phyloP scores from a whole-genome alignment of 2,329 filamentous ascomycete species.

The Lojkania enalia region DNA sequence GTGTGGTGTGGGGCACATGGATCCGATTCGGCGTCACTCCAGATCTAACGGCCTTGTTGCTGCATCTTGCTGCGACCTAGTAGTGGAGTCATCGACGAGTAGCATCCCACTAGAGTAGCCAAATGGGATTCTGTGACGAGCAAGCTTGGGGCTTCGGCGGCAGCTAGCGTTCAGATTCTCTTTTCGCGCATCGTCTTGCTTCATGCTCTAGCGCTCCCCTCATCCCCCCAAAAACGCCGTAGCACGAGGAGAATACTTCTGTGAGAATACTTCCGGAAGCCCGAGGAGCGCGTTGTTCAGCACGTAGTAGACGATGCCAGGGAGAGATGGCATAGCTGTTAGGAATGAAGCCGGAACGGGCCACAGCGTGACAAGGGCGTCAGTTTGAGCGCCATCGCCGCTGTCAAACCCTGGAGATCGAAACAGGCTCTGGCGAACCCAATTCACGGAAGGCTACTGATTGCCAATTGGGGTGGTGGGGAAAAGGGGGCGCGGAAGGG shows the following conservation, averaged over 20 bases:
- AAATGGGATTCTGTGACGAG: constrained; percentile 5
- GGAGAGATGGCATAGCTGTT: too few species aligned
- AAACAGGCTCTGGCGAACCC: constrained; percentile 5
- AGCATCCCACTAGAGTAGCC: constrained; percentile 11
- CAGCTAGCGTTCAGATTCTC: background rate
- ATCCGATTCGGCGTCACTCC: constrained; percentile 38
- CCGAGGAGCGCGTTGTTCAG: too few species aligned
- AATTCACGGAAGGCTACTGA: constrained; percentile 7
- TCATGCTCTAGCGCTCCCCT: background rate
- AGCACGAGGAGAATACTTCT: too few species aligned
- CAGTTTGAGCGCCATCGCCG: constrained; percentile 28
- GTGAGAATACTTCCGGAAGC: too few species aligned
- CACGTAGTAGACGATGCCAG: too few species aligned
- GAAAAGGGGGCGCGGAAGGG: constrained; percentile 20
- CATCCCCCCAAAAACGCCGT: too few species aligned
- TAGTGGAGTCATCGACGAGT: constrained; percentile 7
- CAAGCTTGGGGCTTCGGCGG: constrained; percentile 1
- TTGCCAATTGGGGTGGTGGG: constrained; percentile 18
- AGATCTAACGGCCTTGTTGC: constrained; percentile 43
- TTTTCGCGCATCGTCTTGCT: constrained; percentile 1
- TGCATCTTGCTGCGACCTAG: constrained; percentile 31
- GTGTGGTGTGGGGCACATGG: constrained; percentile 33
- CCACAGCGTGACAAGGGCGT: constrained; percentile 12
- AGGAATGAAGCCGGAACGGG: background rate
- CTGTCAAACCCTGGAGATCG: constrained; percentile 22